Conservation (phyloP, 371 early-diverging fungal species). For the Rhizopus arrhizus region DNA sequence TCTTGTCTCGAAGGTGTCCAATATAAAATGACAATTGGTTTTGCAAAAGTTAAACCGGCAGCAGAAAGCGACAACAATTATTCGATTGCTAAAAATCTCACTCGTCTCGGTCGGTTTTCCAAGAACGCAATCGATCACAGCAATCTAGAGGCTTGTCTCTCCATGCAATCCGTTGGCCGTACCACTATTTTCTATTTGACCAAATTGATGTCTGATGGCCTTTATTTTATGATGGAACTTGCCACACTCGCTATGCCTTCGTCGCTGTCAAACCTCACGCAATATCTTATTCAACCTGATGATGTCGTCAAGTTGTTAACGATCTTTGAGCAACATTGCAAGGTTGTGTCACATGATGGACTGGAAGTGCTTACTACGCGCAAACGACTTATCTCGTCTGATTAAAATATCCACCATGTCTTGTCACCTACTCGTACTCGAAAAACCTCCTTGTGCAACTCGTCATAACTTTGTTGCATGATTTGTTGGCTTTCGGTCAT, state of each 20-base stretch:
- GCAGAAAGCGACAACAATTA: constrained; percentile 6
- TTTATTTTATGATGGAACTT: constrained; percentile 15
- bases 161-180: constrained; percentile 5
- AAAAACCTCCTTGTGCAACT: no score
- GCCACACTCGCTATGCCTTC: constrained; percentile 6
- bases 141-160: not conserved
- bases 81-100: constrained; percentile 4
- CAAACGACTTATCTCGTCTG: constrained; percentile 1
- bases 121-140: constrained; percentile 9
- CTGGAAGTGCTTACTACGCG: constrained; percentile 8
- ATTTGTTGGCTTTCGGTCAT: no score
- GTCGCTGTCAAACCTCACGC: constrained; percentile 3
- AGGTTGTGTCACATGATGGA: constrained; percentile 2
- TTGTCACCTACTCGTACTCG: constrained; percentile 8
- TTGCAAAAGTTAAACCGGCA: constrained; percentile 8
- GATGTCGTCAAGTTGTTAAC: constrained; percentile 9
- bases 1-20: constrained; percentile 6
- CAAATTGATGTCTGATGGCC: constrained; percentile 10
- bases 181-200: constrained; percentile 9
- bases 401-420: constrained; percentile 4
- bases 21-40: constrained; percentile 3
- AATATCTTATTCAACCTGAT: constrained; percentile 6
- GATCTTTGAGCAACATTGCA: constrained; percentile 8
- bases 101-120: constrained; percentile 4
- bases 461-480: no score